A percentile compares a stretch with the other conserved stretches of the same genome.
These are phyloP conservation scores for Pseudonitzschia pungens DNA, from an alignment of 108 stramenopile genomes.

Conservation along the genomic window DNA sequence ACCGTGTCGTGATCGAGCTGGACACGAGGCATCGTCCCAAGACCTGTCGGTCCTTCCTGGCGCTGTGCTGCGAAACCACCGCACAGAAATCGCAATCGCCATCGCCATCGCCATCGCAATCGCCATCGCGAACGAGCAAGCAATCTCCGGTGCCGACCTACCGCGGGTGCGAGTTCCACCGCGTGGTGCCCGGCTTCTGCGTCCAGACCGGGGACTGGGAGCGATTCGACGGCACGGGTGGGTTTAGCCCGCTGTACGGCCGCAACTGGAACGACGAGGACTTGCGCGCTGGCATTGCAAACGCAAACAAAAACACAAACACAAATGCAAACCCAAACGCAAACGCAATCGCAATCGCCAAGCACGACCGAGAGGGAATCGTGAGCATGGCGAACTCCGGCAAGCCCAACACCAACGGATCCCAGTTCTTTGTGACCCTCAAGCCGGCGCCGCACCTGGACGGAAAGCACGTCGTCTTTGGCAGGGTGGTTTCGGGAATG, in stretches of 20 bases:
- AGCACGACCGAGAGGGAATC: constrained; percentile 56
- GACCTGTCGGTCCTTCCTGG: constrained; percentile 80
- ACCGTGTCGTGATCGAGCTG: constrained; percentile 69
- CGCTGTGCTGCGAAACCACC: constrained; percentile 55
- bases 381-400: constrained; percentile 88
- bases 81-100: no score
- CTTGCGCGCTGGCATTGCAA: not conserved
- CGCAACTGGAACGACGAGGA: constrained; percentile 76
- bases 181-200: constrained; percentile 57
- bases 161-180: constrained; percentile 60
- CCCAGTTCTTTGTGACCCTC: constrained; percentile 79
- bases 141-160: constrained; percentile 46
- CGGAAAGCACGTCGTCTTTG: constrained; percentile 85
- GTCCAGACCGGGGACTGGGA: constrained; percentile 85
- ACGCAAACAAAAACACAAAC: constrained; percentile 24
- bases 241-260: constrained; percentile 70
- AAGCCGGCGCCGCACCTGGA: constrained; percentile 66
- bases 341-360: constrained; percentile 34
- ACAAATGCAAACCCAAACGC: constrained; percentile 23
- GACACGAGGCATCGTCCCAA: constrained; percentile 59
- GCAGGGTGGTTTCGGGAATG: constrained; percentile 62
- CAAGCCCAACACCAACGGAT: constrained; percentile 73
- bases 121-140: constrained; percentile 12
- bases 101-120: no score
- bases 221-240: constrained; percentile 65